Evolutionary conservation across 73 alveolate genomes (phyloP).

Genomic region (Paramecium bursaria): DNA sequence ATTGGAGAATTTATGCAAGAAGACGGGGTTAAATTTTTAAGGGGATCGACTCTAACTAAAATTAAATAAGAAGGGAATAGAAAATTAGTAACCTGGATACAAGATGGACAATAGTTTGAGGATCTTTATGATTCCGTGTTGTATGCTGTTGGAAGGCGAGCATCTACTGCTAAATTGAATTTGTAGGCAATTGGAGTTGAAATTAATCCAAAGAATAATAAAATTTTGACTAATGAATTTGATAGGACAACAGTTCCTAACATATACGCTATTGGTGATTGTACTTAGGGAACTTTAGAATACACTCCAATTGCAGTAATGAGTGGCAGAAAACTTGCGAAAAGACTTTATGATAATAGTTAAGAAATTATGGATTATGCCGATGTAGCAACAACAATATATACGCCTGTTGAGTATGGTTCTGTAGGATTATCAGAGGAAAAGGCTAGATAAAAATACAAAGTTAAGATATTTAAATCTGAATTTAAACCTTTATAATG

Average conservation of each 20-base stretch:
- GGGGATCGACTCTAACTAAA: constrained; percentile 75
- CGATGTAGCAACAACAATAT: constrained; percentile 98
- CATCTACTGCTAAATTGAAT: constrained; percentile 84
- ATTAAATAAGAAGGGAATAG: constrained; percentile 48
- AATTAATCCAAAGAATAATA: constrained; percentile 76
- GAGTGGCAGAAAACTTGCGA: constrained; percentile 94
- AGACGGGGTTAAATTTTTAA: constrained; percentile 86
- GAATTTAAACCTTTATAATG: constrained; percentile 97
- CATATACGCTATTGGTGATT: constrained; percentile 96
- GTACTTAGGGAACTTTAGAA: constrained; percentile 93
- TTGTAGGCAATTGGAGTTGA: constrained; percentile 87
- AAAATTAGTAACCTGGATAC: constrained; percentile 49
- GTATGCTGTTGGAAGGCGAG: constrained; percentile 95
- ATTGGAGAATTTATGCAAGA: constrained; percentile 86
- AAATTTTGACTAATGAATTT: constrained; percentile 81
- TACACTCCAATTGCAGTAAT: constrained; percentile 98
- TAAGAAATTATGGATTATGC: constrained; percentile 93
- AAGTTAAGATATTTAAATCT: constrained; percentile 91
- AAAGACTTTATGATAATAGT: constrained; percentile 89
- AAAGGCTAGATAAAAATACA: constrained; percentile 77
- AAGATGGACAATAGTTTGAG: constrained; percentile 72
- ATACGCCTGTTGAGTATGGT: constrained; percentile 97
- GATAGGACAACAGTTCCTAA: constrained; percentile 84
- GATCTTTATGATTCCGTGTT: constrained; percentile 93
- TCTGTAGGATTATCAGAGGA: constrained; percentile 94